Base-by-base conservation (phyloP, 139 green algal species). In the Coelastrella sp. region DNA sequence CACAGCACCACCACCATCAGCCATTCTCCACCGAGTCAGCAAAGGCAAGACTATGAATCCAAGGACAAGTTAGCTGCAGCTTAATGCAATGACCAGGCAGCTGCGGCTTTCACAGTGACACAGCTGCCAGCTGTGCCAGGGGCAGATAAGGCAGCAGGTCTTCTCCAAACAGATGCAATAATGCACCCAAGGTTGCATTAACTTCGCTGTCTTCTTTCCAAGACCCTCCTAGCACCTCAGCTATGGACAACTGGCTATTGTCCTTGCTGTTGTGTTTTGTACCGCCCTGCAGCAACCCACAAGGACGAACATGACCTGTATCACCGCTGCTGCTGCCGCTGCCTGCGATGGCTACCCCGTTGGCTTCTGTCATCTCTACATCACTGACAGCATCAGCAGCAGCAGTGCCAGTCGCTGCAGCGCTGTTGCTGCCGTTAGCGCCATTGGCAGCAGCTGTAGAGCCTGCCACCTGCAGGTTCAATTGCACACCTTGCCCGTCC, bases 161-260 rank as follows among this genome's bases (percentile, higher is more conserved):
- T 19, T 93, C 90, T 19, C 93, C 93, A 70, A 95, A 90, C 89
- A 95, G 22, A 57, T 91, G 81, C 59, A 35, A 20, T 59, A 94
- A 76, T 17, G 92, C 92, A 27, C 80, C 87, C 19, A 94, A 25
- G 58, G 90, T 84, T 10, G 90, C 89, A 58, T 89, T 90, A 12
- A 92, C 61, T 58, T 94, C 91, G 0, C 81, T 85, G 19, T 93
- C 92, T 20, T 94, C 93, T 66, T 87, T 89, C 93, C 93, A 95
- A 17, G 88, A 87, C 14, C 91, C 84, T 3, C 86, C 90, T 58
- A 95, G 84, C 6, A 93, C 76, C 61, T 90, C 70, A 7, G 66
- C 90, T 15, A 76, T n/a, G 70, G 68, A 70, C 59, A 6, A 76
- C 74, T 65, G 73, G 72, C 76, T 59, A 58, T 74, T 60, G n/a